These are phyloP conservation scores for Starmerella vaccinii DNA, from an alignment of 805 yeast species.

Conservation along the genomic window DNA sequence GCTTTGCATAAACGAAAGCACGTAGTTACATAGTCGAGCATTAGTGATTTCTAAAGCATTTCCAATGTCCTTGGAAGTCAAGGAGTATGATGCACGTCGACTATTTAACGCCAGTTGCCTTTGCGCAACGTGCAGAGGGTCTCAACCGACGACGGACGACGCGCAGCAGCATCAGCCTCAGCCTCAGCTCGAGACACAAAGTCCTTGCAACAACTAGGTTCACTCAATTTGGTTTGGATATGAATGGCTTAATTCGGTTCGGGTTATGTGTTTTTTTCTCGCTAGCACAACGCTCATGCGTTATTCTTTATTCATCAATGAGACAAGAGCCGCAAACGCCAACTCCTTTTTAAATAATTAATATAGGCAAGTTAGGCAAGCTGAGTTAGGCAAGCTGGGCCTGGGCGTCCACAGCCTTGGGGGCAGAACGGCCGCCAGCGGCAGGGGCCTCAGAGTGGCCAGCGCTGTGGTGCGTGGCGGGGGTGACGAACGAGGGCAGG, in stretches of 20 bases:
- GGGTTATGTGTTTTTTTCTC: not conserved
- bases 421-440: conserved; percentile 27
- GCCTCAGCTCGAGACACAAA: not conserved
- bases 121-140: too few species aligned
- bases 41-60: too few species aligned
- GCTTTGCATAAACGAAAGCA: too few species aligned
- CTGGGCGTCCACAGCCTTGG: conserved; percentile 29
- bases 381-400: conserved; percentile 34
- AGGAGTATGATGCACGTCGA: too few species aligned
- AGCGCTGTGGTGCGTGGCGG: conserved; percentile 81
- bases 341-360: conserved; percentile 18
- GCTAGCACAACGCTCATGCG: not conserved
- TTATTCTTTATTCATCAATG: conserved; percentile 3
- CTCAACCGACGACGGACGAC: too few species aligned
- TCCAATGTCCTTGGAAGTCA: too few species aligned
- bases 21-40: too few species aligned
- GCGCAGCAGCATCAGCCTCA: too few species aligned
- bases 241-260: not conserved
- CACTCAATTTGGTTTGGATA: not conserved
- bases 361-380: conserved; percentile 26
- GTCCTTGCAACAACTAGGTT: not conserved
- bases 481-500: conserved; percentile 97
- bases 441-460: conserved; percentile 73
- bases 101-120: too few species aligned
- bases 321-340: conserved; percentile 2